Evolutionary conservation across 2,329 filamentous ascomycete species (phyloP).

Genomic region (Fusarium solani-melongenae): DNA sequence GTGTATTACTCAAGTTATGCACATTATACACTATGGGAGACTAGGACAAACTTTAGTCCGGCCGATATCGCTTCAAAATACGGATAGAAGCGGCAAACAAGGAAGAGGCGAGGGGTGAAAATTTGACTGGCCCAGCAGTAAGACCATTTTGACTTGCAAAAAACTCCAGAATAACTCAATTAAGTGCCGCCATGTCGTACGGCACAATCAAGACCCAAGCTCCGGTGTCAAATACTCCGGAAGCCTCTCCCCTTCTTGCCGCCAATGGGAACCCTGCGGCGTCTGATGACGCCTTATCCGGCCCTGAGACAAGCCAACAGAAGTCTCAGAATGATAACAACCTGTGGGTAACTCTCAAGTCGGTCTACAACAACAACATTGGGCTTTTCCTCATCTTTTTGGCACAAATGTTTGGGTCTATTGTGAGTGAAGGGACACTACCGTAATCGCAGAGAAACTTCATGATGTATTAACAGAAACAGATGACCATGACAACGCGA

Average conservation of each 20-base stretch:
- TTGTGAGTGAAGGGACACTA: conserved; percentile 42
- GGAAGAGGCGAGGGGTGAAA: not conserved
- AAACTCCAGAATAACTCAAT: not conserved
- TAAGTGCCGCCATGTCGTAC: conserved; percentile 13
- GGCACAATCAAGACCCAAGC: conserved; percentile 3
- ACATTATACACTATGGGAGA: not conserved
- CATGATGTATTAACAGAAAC: conserved; percentile 1
- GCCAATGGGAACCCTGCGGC: not conserved
- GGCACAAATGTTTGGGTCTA: conserved; percentile 54
- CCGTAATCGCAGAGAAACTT: not conserved
- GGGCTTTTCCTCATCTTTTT: conserved; percentile 54
- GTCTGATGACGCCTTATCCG: not conserved
- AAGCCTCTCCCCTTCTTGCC: not conserved
- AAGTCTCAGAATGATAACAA: not conserved
- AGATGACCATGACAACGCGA: conserved; percentile 56
- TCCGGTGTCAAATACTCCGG: not conserved
- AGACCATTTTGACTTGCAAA: not conserved
- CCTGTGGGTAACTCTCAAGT: conserved; percentile 17
- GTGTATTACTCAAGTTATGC: not conserved
- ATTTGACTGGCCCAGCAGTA: not conserved
- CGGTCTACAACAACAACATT: conserved; percentile 60
- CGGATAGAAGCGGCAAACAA: not conserved
- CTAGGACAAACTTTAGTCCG: not conserved
- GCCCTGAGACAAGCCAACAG: not conserved
- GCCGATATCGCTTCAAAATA: not conserved